A percentile compares a stretch with the other conserved stretches of the same genome.
Conservation (phyloP, 129 eudicot species). For the Chrysanthemum makinoi region DNA sequence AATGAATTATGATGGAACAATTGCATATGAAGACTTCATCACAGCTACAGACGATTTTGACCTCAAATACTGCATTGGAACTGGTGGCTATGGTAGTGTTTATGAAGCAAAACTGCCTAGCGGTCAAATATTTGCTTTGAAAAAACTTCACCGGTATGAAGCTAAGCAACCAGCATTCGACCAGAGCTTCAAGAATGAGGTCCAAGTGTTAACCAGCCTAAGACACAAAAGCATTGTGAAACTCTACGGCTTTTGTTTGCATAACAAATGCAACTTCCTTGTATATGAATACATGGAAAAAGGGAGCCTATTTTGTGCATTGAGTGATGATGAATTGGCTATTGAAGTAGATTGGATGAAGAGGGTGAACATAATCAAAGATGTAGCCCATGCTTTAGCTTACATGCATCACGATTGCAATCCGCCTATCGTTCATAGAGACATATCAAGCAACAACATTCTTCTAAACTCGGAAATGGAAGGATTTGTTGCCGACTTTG, state of each 20-base stretch:
- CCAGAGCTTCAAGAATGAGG: constrained; percentile 36
- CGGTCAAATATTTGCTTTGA: constrained; percentile 35
- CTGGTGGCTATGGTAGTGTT: constrained; percentile 37
- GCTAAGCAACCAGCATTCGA: constrained; percentile 26
- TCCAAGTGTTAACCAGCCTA: constrained; percentile 23
- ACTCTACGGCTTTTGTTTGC: constrained; percentile 37
- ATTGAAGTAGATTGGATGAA: constrained; percentile 35
- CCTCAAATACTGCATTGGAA: constrained; percentile 40
- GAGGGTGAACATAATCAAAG: constrained; percentile 37
- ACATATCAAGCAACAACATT: constrained; percentile 44
- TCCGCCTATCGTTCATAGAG: constrained; percentile 36
- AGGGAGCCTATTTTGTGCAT: constrained; percentile 39
- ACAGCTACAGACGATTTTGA: constrained; percentile 37
- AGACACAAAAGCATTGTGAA: constrained; percentile 31
- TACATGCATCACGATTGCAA: constrained; percentile 42
- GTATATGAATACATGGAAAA: constrained; percentile 39
- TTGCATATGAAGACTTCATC: constrained; percentile 36
- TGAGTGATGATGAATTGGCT: constrained; percentile 22
- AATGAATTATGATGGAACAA: constrained; percentile 33
- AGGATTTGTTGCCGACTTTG: constrained; percentile 40
- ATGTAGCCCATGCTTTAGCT: constrained; percentile 36
- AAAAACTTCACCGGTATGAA: constrained; percentile 39
- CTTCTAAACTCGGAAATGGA: constrained; percentile 28
- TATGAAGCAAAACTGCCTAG: constrained; percentile 33
- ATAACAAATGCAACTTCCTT: constrained; percentile 29